Conservation (phyloP, 257 asterid species). For the Solanum sitiens region DNA sequence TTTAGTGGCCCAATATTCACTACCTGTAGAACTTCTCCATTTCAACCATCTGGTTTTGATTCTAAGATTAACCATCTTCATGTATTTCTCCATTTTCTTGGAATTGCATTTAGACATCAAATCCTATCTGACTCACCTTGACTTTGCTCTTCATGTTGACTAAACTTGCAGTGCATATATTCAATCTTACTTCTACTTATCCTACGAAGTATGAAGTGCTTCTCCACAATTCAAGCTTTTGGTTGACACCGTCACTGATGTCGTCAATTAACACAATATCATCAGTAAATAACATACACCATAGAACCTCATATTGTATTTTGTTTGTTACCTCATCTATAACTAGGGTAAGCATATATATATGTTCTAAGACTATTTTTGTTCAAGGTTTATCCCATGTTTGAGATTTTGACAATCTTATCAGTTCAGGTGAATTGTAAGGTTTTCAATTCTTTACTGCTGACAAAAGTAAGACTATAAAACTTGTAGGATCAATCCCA, state of each 20-base stretch:
- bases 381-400: neutral
- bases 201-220: neutral
- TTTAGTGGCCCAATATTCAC: neutral
- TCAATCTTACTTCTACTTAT: neutral
- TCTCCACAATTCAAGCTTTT: neutral
- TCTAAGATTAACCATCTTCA: neutral
- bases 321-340: neutral
- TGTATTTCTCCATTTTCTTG: neutral
- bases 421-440: neutral
- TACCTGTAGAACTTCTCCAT: neutral
- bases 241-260: neutral
- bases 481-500: conserved; percentile 63
- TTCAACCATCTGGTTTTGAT: neutral
- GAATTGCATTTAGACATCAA: neutral
- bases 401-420: neutral
- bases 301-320: neutral
- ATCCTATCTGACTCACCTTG: neutral
- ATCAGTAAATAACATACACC: neutral
- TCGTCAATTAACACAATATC: neutral
- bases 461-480: neutral
- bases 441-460: neutral
- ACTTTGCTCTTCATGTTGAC: neutral
- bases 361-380: neutral
- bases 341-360: neutral
- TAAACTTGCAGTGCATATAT: neutral